Conservation (phyloP, 1,284 basidiomycete genomes). For the Macrocybe sp. region DNA sequence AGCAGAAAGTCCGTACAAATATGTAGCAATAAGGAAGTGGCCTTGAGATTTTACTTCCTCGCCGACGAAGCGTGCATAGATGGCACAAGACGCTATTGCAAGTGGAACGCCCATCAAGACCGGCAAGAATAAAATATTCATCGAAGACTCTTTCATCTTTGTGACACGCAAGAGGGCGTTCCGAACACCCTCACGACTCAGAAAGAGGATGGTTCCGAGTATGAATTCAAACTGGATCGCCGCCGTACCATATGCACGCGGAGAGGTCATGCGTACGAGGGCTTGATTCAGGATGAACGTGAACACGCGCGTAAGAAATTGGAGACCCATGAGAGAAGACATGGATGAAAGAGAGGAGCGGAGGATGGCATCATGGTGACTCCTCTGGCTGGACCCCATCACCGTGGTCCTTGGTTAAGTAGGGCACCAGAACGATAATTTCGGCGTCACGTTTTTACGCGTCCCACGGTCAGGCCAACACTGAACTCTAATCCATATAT, state of each 20-base stretch:
- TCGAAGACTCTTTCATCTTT: constrained; percentile 13
- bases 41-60: constrained; percentile 54
- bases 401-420: no score
- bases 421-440: no score
- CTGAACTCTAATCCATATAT: no score
- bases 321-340: constrained; percentile 81
- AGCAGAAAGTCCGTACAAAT: constrained; percentile 70
- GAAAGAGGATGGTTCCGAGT: constrained; percentile 86
- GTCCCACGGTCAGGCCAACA: no score
- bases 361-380: no score
- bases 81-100: constrained; percentile 36
- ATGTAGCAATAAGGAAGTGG: constrained; percentile 59
- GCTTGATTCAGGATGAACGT: constrained; percentile 90
- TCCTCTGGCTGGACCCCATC: no score
- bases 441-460: no score
- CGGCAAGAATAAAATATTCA: constrained; percentile 56
- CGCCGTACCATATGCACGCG: constrained; percentile 66
- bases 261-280: constrained; percentile 80
- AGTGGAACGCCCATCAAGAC: constrained; percentile 53
- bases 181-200: constrained; percentile 88
- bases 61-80: constrained; percentile 49
- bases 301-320: constrained; percentile 77
- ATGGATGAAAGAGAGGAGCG: constrained; percentile 52
- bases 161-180: constrained; percentile 64
- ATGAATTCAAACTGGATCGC: constrained; percentile 48